phyloP scores from a whole-genome alignment of 768 basidiomycete species.

The Strobilomyces confusus region DNA sequence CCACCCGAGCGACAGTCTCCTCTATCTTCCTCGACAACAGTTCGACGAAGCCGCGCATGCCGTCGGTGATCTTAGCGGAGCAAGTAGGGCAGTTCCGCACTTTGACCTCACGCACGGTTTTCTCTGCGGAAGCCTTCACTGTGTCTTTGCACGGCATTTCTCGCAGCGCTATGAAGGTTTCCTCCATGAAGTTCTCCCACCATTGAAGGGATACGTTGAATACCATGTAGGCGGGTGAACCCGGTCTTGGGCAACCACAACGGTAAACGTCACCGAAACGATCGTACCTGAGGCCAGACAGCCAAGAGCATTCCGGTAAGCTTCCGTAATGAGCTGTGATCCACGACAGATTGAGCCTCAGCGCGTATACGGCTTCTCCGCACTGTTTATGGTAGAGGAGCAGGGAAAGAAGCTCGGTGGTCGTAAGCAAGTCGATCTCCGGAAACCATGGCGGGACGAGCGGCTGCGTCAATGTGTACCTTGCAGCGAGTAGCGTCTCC shows the following conservation, averaged over 20 bases:
- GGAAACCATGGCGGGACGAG: slow-evolving; percentile 20
- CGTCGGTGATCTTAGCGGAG: not conserved
- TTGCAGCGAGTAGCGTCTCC: not conserved
- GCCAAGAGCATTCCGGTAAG: slow-evolving; percentile 4
- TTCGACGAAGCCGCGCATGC: slow-evolving; percentile 10
- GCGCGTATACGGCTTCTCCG: slow-evolving; percentile 5
- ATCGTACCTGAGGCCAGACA: not conserved
- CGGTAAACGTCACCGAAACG: not conserved
- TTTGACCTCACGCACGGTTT: not conserved
- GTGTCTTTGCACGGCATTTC: not conserved
- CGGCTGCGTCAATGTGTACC: slow-evolving; percentile 21
- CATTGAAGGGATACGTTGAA: slow-evolving; percentile 4
- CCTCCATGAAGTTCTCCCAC: slow-evolving; percentile 14
- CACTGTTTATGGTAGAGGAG: slow-evolving; percentile 21
- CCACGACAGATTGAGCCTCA: slow-evolving; percentile 6
- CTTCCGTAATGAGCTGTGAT: slow-evolving; percentile 7
- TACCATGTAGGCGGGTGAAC: not conserved
- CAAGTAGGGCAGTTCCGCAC: not conserved
- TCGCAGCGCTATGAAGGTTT: not conserved
- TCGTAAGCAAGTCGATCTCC: slow-evolving; percentile 26
- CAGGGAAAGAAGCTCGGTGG: slow-evolving; percentile 21
- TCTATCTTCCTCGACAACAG: slow-evolving; percentile 4
- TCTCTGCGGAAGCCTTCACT: not conserved
- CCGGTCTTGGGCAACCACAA: not conserved
- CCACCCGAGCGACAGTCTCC: too few species aligned